Evolutionary conservation across 2,329 filamentous ascomycete genomes (phyloP).

Genomic region (Trichophyton simii): DNA sequence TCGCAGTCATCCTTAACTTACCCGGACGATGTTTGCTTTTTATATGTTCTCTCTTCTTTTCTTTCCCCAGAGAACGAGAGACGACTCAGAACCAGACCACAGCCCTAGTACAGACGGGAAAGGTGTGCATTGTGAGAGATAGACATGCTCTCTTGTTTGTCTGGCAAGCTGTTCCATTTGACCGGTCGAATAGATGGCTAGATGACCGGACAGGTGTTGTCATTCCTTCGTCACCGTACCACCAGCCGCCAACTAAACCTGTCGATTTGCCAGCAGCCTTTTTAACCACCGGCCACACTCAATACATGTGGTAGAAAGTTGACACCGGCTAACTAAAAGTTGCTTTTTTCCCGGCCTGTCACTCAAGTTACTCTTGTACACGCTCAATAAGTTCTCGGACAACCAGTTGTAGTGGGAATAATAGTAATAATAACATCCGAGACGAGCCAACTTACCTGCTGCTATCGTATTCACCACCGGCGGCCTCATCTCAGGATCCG

Average conservation of each 20-base stretch:
- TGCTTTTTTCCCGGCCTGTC: background rate
- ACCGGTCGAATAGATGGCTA: background rate
- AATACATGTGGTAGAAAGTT: background rate
- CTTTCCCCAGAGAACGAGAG: background rate
- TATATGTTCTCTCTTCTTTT: background rate
- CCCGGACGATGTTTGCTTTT: background rate
- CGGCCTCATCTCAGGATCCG: background rate
- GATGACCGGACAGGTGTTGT: background rate
- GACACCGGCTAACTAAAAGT: background rate
- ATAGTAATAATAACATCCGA: too few species aligned
- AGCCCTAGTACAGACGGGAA: background rate
- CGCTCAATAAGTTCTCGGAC: background rate
- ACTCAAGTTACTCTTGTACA: background rate
- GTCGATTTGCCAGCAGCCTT: background rate
- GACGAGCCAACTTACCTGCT: background rate
- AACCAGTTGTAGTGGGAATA: background rate
- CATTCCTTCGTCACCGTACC: background rate
- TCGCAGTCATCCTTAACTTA: background rate
- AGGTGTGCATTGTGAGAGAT: background rate
- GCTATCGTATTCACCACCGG: background rate
- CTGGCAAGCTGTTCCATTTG: background rate
- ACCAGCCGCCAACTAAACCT: background rate
- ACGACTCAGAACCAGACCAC: background rate
- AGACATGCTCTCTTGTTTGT: background rate
- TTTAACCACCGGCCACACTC: background rate